Conservation (phyloP, 2,329 filamentous ascomycete genomes). For the Sporothrix pseudoabietina region DNA sequence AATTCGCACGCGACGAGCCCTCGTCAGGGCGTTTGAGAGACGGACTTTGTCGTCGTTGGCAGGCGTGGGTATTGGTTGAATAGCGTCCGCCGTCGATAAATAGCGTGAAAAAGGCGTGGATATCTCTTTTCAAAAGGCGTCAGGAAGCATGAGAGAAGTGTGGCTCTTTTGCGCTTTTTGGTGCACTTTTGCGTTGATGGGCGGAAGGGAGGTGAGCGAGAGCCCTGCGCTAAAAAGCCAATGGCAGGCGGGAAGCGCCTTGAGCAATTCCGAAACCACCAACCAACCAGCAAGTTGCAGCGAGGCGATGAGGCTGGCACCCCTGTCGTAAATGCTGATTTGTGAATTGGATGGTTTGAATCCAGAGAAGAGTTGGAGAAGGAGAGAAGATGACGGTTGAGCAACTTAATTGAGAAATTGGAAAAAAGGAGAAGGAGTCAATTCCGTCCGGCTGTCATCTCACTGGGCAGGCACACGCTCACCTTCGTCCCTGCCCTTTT, state of each 20-base stretch:
- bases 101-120: slow-evolving; percentile 10
- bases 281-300: slow-evolving; percentile 3
- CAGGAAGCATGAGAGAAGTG: background rate
- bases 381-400: background rate
- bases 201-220: slow-evolving; percentile 17
- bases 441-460: background rate
- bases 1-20: slow-evolving; percentile 30
- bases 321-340: background rate
- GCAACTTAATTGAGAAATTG: background rate
- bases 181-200: background rate
- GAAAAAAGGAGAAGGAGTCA: background rate
- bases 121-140: background rate
- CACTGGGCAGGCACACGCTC: background rate
- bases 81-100: background rate
- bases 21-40: background rate
- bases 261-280: slow-evolving; percentile 18
- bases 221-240: slow-evolving; percentile 30
- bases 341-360: background rate
- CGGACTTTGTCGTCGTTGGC: background rate
- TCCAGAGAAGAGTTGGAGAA: background rate
- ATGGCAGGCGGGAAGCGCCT: slow-evolving; percentile 19
- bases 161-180: background rate
- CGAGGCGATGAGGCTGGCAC: slow-evolving; percentile 24
- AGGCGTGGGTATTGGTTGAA: background rate
- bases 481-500: background rate